Base-by-base conservation (phyloP, 352 stramenopile genomes). In the Phytophthora pluvialis region DNA sequence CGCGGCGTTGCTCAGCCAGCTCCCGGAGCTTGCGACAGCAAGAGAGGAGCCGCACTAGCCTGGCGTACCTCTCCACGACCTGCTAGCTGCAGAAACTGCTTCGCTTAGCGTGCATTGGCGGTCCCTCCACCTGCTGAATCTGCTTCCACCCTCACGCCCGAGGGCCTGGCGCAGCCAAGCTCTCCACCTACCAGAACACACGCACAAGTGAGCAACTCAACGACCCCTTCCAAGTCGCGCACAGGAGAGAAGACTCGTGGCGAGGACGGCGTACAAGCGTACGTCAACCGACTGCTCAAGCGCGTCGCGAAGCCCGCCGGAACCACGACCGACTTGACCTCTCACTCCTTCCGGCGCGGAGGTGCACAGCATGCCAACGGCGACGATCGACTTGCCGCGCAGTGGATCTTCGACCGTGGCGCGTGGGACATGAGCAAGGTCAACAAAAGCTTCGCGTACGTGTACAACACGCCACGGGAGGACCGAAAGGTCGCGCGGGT, bases 361-460 rank as follows among this genome's bases (percentile, higher is more conserved):
- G 40, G 40, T 7, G 40, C 40, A 2, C 43, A 32, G 13, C 43
- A 65, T 58, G 10, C 60, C 0, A 47, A 47, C 8, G 8, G 9
- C 0, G 40, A 47, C 12, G 40, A 32, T 10, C 21, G 3, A 4
- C 40, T 47, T n/a, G 18, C 40, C 5, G 8, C 18, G 7, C 40
- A 5, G 11, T 47, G 18, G 40, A 47, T 31, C 5, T 47, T 31
- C 4, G 40, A 47, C 40, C 11, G 18, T 7, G 40, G 40, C 4
- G 40, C 40, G 16, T 77, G 68, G 68, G 74, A 79, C 43, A 62
- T 78, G 61, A 67, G 18, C 3, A 60, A 49, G 0, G 72, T 52
- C 0, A 80, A 70, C 45, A 78, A 83, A 16, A 61, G 21, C 0
- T 75, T 80, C 28, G 48, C 46, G 0, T 77, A 74, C 48, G 60